Evolutionary conservation across 805 yeast species (phyloP).

Genomic region (Nakazawaea holstii): DNA sequence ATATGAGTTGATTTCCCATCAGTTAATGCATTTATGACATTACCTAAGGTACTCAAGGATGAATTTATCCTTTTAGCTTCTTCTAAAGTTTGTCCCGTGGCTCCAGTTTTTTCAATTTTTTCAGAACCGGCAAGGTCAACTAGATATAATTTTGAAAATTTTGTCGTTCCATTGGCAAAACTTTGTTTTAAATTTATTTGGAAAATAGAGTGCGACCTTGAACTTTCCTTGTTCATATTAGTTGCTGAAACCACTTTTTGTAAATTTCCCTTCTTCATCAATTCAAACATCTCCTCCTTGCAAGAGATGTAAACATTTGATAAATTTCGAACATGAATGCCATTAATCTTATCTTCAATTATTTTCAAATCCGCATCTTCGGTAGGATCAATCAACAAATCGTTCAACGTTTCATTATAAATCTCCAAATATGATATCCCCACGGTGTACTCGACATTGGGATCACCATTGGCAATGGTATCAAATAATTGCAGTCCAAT

Average conservation of each 20-base stretch:
- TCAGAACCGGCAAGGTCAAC: conserved; percentile 91
- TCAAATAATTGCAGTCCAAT: conserved; percentile 62
- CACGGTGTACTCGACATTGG: conserved; percentile 59
- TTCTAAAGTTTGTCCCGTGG: conserved; percentile 65
- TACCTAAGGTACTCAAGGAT: conserved; percentile 72
- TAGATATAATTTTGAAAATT: conserved; percentile 59
- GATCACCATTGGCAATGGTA: conserved; percentile 38
- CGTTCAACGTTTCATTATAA: conserved; percentile 46
- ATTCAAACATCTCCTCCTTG: conserved; percentile 49
- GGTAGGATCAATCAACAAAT: conserved; percentile 48
- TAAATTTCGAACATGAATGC: conserved; percentile 69
- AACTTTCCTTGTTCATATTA: conserved; percentile 65
- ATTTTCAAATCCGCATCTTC: conserved; percentile 37
- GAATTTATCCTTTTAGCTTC: conserved; percentile 83
- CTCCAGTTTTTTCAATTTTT: conserved; percentile 72
- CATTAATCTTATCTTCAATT: conserved; percentile 58
- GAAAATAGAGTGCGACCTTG: conserved; percentile 78
- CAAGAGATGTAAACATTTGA: conserved; percentile 55
- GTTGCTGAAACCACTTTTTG: conserved; percentile 57
- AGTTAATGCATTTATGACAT: conserved; percentile 74
- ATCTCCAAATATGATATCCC: conserved; percentile 76
- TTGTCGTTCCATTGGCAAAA: conserved; percentile 47
- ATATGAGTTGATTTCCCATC: conserved; percentile 60
- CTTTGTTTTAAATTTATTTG: conserved; percentile 64
- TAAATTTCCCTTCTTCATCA: conserved; percentile 54